Conservation (phyloP, 345 rosid genomes). For the Lepidium sativum region DNA sequence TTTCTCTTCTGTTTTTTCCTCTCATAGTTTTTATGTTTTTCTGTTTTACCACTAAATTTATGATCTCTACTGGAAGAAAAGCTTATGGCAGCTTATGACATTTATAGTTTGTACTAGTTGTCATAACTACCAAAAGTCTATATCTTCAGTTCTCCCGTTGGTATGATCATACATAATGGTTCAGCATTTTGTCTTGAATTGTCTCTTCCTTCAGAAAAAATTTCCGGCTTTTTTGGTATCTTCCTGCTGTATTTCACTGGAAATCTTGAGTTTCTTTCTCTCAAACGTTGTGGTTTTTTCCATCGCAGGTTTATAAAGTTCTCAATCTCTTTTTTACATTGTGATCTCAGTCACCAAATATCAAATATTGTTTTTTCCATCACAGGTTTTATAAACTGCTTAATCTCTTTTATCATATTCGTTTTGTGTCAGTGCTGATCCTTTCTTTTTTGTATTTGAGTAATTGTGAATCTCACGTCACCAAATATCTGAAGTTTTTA, state of each 20-base stretch:
- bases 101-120: neutral
- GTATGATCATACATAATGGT: constrained; percentile 4
- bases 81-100: neutral
- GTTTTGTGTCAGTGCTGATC: neutral
- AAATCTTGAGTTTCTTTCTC: neutral
- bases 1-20: neutral
- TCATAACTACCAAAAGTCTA: neutral
- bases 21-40: neutral
- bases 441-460: neutral
- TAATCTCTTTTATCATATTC: neutral
- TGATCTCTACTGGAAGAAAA: neutral
- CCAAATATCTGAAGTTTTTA: too few relatives aligned
- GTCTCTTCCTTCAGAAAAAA: neutral
- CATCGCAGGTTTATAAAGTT: too few relatives aligned
- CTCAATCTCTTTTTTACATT: too few relatives aligned
- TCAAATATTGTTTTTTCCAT: neutral
- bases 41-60: neutral
- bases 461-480: too few relatives aligned
- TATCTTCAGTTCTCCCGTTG: constrained; percentile 10
- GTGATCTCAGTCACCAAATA: too few relatives aligned
- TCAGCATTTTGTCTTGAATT: neutral
- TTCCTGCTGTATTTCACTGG: neutral
- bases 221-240: neutral
- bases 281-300: neutral
- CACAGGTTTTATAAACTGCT: neutral